These are phyloP conservation scores for Coniosporium tulheliwenetii DNA, from an alignment of 2,329 filamentous ascomycete species.

Conservation along the genomic window DNA sequence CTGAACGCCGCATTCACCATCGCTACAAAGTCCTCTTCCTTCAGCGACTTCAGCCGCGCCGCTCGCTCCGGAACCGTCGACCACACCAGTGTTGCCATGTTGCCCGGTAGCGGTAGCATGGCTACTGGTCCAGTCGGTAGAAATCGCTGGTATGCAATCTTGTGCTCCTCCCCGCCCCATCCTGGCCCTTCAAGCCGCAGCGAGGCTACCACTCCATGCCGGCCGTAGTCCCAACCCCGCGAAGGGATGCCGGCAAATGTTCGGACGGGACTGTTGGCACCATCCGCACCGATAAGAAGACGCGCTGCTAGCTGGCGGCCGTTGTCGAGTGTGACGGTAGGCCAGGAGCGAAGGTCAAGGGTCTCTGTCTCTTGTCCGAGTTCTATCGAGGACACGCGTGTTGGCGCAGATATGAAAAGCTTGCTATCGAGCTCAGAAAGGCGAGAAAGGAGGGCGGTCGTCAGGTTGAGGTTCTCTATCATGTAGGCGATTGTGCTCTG, in stretches of 20 bases:
- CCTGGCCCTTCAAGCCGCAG: slow-evolving; percentile 47
- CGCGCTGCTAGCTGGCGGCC: slow-evolving; percentile 59
- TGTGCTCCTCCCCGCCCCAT: slow-evolving; percentile 27
- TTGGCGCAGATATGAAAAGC: slow-evolving; percentile 58
- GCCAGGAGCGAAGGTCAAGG: slow-evolving; percentile 74
- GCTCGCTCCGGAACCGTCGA: slow-evolving; percentile 76
- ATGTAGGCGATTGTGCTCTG: slow-evolving; percentile 72
- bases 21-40: slow-evolving; percentile 57
- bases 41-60: slow-evolving; percentile 60
- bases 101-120: slow-evolving; percentile 75
- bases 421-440: slow-evolving; percentile 48
- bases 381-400: slow-evolving; percentile 64
- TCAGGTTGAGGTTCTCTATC: slow-evolving; percentile 87
- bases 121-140: slow-evolving; percentile 84
- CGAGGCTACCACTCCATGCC: slow-evolving; percentile 84
- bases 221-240: slow-evolving; percentile 82
- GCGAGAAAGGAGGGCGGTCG: slow-evolving; percentile 57
- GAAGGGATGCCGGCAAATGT: slow-evolving; percentile 75
- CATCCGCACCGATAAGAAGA: slow-evolving; percentile 82
- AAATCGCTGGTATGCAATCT: slow-evolving; percentile 89
- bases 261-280: slow-evolving; percentile 85
- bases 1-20: slow-evolving; percentile 92
- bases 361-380: slow-evolving; percentile 52
- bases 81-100: slow-evolving; percentile 80
- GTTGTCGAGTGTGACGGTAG: slow-evolving; percentile 58